Base-by-base conservation (phyloP, 768 basidiomycete species). In the Artomyces pyxidatus region DNA sequence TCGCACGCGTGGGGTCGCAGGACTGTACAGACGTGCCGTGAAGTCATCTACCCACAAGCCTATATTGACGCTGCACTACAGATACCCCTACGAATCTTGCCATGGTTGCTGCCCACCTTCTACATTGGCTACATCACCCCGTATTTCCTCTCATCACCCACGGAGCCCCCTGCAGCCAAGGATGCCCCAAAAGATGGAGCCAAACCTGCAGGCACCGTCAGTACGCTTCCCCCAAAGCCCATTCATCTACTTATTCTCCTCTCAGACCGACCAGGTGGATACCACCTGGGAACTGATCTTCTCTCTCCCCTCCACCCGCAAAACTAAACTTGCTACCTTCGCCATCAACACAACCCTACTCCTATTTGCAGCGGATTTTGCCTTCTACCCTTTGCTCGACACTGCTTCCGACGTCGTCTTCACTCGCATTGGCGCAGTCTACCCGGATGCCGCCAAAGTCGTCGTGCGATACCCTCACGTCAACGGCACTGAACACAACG, bases 361-460 rank as follows among this genome's bases (percentile, higher is more conserved):
- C 23, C 51, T 63, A 23, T 53, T 65, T 42, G 60, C 63, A 5
- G 51, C 64, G 27, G 86, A 90, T 59, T 74, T 80, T 53, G 65
- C 74, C 41, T 54, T 68, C 19, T 68, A 75, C 1, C 85, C 87
- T 3, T 70, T 76, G 56, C 60, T 80, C 48, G 77, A 80, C 59
- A 58, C 75, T 40, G 78, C 80, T 14, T 32, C 64, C 8, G 71
- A 75, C 58, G 74, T 86, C 51, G 64, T 69, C 11, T 90, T 84
- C 62, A 77, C 79, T 3, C 76, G 87, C 43, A 68, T 87, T 48
- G 87, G 87, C 14, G 84, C 84, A 3, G 73, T 88, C 48, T 76
- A 80, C 54, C 77, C 80, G 3, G 76, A 80, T 56, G 67, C 69
- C 38, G 81, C 68, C 51, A 88, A 85, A 61, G 69, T 88, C 37